A percentile compares a stretch with the other conserved stretches of the same genome.
Evolutionary conservation across 2,329 filamentous ascomycete genomes (phyloP).

Genomic region (Mollisiaceae sp.): DNA sequence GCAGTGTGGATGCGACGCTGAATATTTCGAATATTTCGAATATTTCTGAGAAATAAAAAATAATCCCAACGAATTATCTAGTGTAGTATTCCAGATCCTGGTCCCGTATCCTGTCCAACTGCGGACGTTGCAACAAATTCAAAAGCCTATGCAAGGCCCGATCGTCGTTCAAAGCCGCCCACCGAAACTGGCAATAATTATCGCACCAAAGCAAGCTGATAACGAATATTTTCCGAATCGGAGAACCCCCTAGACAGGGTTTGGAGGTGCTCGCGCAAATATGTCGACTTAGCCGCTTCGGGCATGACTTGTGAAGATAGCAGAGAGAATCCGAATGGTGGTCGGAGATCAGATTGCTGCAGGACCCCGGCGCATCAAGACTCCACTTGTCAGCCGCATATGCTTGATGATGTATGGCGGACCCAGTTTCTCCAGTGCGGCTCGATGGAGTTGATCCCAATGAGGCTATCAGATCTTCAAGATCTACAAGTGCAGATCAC

Average conservation of each 20-base stretch:
- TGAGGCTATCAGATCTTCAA: neutral
- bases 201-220: no score
- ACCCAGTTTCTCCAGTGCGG: slow-evolving; percentile 9
- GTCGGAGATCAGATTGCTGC: no score
- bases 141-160: no score
- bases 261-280: no score
- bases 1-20: neutral
- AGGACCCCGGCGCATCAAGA: no score
- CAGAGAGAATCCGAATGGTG: neutral
- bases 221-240: no score
- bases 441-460: slow-evolving; percentile 6
- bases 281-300: no score
- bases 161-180: no score
- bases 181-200: no score
- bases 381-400: slow-evolving; percentile 8
- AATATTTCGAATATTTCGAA: slow-evolving; percentile 4
- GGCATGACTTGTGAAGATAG: no score
- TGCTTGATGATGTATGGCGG: slow-evolving; percentile 8
- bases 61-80: neutral
- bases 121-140: no score
- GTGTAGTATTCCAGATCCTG: neutral
- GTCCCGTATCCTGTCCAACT: neutral
- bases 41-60: neutral
- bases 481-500: slow-evolving; percentile 5
- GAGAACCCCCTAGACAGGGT: no score